Percentiles rank a stretch among this genome's conserved stretches.
Conservation (phyloP, 495 filamentous ascomycete genomes). For the Daldinia decipiens region DNA sequence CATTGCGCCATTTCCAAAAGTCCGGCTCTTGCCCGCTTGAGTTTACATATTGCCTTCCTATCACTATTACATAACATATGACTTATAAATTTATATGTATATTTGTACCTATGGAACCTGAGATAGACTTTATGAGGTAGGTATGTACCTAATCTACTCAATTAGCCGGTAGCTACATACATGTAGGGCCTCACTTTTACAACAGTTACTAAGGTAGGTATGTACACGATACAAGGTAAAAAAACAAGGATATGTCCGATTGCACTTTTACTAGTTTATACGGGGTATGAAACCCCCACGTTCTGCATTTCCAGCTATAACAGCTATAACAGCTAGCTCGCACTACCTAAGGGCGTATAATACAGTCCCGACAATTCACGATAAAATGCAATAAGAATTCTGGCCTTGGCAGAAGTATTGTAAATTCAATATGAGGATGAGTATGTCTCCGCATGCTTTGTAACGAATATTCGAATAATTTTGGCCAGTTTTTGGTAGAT, state of each 20-base stretch:
- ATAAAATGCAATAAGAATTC: conserved; percentile 10
- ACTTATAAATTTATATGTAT: background rate
- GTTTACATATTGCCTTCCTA: background rate
- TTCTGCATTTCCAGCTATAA: background rate
- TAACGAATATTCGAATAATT: conserved; percentile 15
- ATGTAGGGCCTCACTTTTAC: too few species aligned
- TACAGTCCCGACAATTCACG: background rate
- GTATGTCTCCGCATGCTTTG: conserved; percentile 1
- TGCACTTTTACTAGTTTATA: background rate
- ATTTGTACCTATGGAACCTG: too few species aligned
- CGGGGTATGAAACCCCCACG: conserved; percentile 4
- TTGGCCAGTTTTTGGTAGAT: conserved; percentile 30
- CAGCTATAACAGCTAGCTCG: background rate
- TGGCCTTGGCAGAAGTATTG: conserved; percentile 16
- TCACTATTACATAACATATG: too few species aligned
- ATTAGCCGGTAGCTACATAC: too few species aligned
- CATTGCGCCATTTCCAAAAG: conserved; percentile 1
- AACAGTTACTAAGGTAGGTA: too few species aligned
- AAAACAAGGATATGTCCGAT: background rate
- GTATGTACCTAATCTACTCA: too few species aligned
- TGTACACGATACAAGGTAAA: too few species aligned
- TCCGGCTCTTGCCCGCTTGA: background rate
- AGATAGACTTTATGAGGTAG: too few species aligned
- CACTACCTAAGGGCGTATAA: too few species aligned
- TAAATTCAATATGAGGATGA: conserved; percentile 28